Conservation (phyloP, 805 yeast species). For the Lachancea meyersii region DNA sequence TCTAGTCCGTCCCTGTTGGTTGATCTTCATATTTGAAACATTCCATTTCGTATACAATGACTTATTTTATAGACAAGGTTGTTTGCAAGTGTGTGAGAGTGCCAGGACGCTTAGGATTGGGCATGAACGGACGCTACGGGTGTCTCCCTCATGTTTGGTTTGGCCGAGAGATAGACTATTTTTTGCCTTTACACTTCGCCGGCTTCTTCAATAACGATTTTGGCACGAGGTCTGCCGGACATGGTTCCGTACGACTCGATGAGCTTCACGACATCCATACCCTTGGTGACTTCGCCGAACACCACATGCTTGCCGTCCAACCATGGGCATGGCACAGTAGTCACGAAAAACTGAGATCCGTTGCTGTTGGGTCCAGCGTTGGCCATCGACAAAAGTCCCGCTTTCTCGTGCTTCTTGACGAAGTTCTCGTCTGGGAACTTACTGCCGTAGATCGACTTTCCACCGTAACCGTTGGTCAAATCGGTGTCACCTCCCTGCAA, state of each 20-base stretch:
- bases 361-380: slow-evolving; percentile 91
- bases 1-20: too few species aligned
- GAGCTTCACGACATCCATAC: slow-evolving; percentile 53
- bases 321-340: slow-evolving; percentile 74
- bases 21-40: too few species aligned
- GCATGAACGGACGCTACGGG: too few species aligned
- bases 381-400: slow-evolving; percentile 87
- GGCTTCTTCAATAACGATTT: slow-evolving; percentile 55
- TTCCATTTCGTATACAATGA: too few species aligned
- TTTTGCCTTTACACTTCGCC: slow-evolving; percentile 35
- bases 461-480: slow-evolving; percentile 87
- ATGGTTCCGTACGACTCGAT: slow-evolving; percentile 60
- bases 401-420: slow-evolving; percentile 62
- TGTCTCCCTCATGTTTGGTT: neutral
- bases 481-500: slow-evolving; percentile 93
- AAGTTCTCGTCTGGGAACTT: slow-evolving; percentile 60
- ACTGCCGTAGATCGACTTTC: slow-evolving; percentile 76
- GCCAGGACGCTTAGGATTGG: too few species aligned
- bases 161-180: too few species aligned
- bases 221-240: slow-evolving; percentile 60
- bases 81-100: too few species aligned
- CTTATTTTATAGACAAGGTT: too few species aligned
- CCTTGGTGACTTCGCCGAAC: slow-evolving; percentile 68
- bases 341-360: slow-evolving; percentile 86
- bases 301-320: slow-evolving; percentile 75